Base-by-base conservation (phyloP, 768 basidiomycete species). In the Suillus luteus region DNA sequence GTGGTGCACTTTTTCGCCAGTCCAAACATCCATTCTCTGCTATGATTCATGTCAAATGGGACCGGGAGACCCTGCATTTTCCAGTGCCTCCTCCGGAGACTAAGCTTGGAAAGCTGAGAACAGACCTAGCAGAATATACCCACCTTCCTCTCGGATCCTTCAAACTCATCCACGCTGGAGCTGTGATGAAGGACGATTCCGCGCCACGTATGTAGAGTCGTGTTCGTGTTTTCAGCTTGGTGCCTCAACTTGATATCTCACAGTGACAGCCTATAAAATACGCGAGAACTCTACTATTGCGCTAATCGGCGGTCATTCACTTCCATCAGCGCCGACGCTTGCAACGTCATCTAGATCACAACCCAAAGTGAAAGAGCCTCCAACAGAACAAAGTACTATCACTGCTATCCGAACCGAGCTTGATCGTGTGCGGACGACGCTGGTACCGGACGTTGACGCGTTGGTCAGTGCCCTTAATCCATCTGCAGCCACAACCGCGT, bases 101-200 rank as follows among this genome's bases (percentile, higher is more conserved):
- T 0, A 83, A 83, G 14, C 83, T 95, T 55, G 78, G 79, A 31
- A 76, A 77, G 9, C 75, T 96, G 59, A 83, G 91, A 44, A 68
- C 80, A 4, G 80, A 83, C 24, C 78, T 97, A 59, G 88, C 92
- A 15, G 82, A 88, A 6, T 86, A 89, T 70, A 95, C 92, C 2
- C 87, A 88, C 61, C 82, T 98, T 14, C 85, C 89, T 0, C 74
- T 77, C 35, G 70, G 83, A 67, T 83, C 85, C 35, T 93, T 97
- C 83, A 93, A 95, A 74, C 84, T 99, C 71, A 87, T 99, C 66
- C 89, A 91, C 78, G 86, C 90, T 54, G 96, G 96, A 44, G 95
- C 93, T 1, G 85, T 97, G 75, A 90, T 98, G 85, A 90, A 89
- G 68, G 93, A 96, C 72, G 88, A 95, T 73, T 73, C 78, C 63